Conservation (phyloP, 2,329 filamentous ascomycete genomes). For the Plenodomus tracheiphilus region DNA sequence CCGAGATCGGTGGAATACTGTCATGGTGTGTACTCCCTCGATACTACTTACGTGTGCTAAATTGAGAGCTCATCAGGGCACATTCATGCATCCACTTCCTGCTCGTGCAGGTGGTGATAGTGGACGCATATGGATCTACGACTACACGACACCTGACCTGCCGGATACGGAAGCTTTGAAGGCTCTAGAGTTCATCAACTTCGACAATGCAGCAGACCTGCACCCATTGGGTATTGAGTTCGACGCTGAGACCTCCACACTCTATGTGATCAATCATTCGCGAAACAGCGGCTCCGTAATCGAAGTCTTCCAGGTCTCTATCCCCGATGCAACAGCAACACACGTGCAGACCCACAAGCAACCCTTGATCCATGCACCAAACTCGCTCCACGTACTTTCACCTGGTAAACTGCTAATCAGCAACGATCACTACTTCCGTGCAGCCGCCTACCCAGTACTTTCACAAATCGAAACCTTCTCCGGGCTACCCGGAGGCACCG, state of each 20-base stretch:
- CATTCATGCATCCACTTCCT: constrained; percentile 21
- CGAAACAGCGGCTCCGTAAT: constrained; percentile 29
- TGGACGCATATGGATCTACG: constrained; percentile 46
- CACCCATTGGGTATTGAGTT: constrained; percentile 50
- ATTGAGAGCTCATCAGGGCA: constrained; percentile 23
- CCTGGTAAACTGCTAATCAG: constrained; percentile 43
- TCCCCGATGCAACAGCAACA: constrained; percentile 24
- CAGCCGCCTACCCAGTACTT: constrained; percentile 27
- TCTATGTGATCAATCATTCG: constrained; percentile 49
- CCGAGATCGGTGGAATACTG: constrained; percentile 51
- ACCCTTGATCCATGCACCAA: constrained; percentile 42
- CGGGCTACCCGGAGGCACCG: constrained; percentile 40
- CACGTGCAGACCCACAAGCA: constrained; percentile 39
- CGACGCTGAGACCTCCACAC: constrained; percentile 35
- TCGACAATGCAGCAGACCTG: constrained; percentile 35
- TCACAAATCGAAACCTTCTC: constrained; percentile 46
- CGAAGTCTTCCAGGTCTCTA: constrained; percentile 39
- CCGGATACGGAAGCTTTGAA: constrained; percentile 22
- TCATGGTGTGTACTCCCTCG: constrained; percentile 45
- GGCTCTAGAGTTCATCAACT: constrained; percentile 30
- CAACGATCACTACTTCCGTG: constrained; percentile 48
- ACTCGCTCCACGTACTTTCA: constrained; percentile 43
- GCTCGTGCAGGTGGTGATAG: constrained; percentile 14
- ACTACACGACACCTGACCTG: constrained; percentile 35
- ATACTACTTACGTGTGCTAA: background rate